Percentiles rank a stretch among this genome's conserved stretches.
Evolutionary conservation across 768 basidiomycete species (phyloP).

Genomic region (Agaricus subrufescens): DNA sequence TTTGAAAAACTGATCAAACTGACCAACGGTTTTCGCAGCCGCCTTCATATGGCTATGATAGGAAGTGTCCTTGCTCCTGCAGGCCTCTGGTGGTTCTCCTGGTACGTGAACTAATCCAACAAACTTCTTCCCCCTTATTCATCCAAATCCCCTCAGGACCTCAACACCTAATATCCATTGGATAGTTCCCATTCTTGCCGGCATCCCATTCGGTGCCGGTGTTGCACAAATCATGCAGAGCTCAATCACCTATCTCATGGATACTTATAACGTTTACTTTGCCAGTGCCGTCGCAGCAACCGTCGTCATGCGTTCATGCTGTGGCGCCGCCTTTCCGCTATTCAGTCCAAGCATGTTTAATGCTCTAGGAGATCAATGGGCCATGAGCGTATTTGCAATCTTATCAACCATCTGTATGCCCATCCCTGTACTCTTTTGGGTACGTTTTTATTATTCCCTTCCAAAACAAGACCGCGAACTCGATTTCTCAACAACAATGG

Average conservation of each 20-base stretch:
- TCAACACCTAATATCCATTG: conserved; percentile 49
- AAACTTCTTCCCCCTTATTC: background rate
- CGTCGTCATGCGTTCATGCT: conserved; percentile 58
- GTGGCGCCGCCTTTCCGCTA: conserved; percentile 61
- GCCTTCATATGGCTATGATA: conserved; percentile 54
- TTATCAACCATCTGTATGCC: conserved; percentile 48
- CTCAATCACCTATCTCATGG: conserved; percentile 69
- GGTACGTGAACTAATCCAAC: conserved; percentile 28
- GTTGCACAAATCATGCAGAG: conserved; percentile 62
- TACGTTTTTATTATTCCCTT: conserved; percentile 25
- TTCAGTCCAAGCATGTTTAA: conserved; percentile 49
- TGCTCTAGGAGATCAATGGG: conserved; percentile 50
- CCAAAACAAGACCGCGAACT: too few species aligned
- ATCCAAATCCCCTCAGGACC: conserved; percentile 32
- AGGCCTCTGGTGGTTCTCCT: conserved; percentile 67
- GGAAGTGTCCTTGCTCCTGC: conserved; percentile 50
- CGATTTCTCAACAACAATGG: too few species aligned
- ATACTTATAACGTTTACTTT: conserved; percentile 60
- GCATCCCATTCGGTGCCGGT: conserved; percentile 61
- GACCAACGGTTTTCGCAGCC: conserved; percentile 27
- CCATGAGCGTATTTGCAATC: conserved; percentile 50
- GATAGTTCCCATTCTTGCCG: conserved; percentile 64
- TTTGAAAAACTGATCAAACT: background rate
- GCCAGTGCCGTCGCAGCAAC: conserved; percentile 68
- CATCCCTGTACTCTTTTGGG: conserved; percentile 53